A percentile compares a stretch with the other conserved stretches of the same genome.
phyloP scores from a whole-genome alignment of 495 filamentous ascomycete genomes.

The Monascus purpureus region DNA sequence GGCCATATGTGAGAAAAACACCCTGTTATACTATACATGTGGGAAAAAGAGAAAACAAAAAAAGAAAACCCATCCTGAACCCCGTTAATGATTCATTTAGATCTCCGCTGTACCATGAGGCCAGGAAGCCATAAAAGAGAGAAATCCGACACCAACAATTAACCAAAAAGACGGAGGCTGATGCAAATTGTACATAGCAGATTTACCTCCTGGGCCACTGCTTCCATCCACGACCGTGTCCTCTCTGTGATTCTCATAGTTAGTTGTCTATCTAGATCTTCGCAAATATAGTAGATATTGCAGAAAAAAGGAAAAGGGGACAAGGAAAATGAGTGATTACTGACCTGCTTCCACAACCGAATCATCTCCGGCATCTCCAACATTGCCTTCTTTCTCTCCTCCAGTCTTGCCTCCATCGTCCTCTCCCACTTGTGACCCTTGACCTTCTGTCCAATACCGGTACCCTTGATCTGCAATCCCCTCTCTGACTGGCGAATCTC shows the following conservation, averaged over 20 bases:
- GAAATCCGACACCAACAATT: no score
- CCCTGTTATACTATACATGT: constrained; percentile 8
- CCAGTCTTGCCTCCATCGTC: constrained; percentile 67
- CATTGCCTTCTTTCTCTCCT: constrained; percentile 84
- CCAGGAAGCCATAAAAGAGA: constrained; percentile 4
- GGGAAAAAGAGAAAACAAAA: constrained; percentile 10
- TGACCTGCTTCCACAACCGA: constrained; percentile 82
- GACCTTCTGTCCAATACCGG: constrained; percentile 80
- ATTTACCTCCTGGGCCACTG: constrained; percentile 59
- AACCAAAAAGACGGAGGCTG: no score
- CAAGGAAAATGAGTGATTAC: constrained; percentile 13
- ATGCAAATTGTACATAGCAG: no score
- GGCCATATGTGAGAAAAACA: no score
- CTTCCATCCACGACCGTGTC: constrained; percentile 80
- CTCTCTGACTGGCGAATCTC: constrained; percentile 51
- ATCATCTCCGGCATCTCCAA: constrained; percentile 83
- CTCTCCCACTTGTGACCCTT: constrained; percentile 93
- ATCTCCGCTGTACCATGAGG: constrained; percentile 3
- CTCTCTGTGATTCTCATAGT: constrained; percentile 55
- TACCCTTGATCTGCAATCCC: constrained; percentile 73
- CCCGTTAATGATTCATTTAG: constrained; percentile 19
- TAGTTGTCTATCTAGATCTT: no score
- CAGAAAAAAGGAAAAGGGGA: no score
- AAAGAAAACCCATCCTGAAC: constrained; percentile 20
- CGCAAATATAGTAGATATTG: no score